Evolutionary conservation across 139 green algal genomes (phyloP).

Genomic region (Prasinococcaceae sp.): DNA sequence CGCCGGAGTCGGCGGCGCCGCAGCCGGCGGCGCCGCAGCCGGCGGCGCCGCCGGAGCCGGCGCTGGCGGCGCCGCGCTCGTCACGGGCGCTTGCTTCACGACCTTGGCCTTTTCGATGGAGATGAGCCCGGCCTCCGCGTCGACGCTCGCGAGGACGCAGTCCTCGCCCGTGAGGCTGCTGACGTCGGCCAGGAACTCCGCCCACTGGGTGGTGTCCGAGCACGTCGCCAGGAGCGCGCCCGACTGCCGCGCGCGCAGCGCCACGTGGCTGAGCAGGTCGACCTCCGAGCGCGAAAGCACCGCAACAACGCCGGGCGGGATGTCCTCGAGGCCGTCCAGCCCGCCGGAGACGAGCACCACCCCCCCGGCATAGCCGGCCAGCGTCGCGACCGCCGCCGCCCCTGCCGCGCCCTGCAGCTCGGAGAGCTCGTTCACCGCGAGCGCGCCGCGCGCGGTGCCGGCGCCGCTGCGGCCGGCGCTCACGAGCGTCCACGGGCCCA

Average conservation of each 20-base stretch:
- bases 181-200: neutral
- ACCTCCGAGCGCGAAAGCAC: slow-evolving; percentile 53
- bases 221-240: slow-evolving; percentile 66
- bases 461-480: neutral
- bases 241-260: slow-evolving; percentile 62
- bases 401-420: neutral
- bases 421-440: neutral
- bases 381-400: neutral
- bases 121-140: no score
- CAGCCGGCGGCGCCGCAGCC: no score
- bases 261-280: slow-evolving; percentile 75
- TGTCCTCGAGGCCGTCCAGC: slow-evolving; percentile 78
- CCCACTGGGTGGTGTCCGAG: slow-evolving; percentile 32
- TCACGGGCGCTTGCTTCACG: no score
- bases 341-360: slow-evolving; percentile 19
- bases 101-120: no score
- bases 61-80: no score
- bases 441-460: neutral
- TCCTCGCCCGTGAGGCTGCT: neutral
- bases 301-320: slow-evolving; percentile 50
- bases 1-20: no score
- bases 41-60: no score
- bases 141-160: no score
- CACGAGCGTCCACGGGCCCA: slow-evolving; percentile 36
- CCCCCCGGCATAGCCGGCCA: neutral